Conservation (phyloP, 371 early-diverging fungal species). For the Choanephora cucurbitarum region DNA sequence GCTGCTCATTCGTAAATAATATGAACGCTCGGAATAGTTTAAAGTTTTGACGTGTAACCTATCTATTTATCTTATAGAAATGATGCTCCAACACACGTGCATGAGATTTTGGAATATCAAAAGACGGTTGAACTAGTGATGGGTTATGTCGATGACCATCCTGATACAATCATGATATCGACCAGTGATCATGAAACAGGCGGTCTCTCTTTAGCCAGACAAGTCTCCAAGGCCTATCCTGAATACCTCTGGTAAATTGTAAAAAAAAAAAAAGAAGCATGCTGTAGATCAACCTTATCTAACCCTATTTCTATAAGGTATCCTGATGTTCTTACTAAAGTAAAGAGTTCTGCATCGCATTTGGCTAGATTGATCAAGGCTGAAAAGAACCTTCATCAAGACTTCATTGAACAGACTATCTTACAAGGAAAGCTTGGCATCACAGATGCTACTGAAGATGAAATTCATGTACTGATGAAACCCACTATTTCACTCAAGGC, state of each 20-base stretch:
- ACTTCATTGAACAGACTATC: constrained; percentile 49
- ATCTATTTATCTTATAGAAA: constrained; percentile 57
- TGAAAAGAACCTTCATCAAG: constrained; percentile 11
- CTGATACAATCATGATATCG: constrained; percentile 86
- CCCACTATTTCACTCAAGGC: constrained; percentile 12
- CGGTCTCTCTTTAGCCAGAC: constrained; percentile 79
- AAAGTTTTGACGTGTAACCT: constrained; percentile 12
- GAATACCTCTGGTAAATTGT: constrained; percentile 74
- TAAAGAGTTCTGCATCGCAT: constrained; percentile 65
- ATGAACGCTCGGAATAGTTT: too few species aligned
- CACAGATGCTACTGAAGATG: constrained; percentile 63
- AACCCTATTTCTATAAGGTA: constrained; percentile 29
- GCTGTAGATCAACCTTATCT: too few species aligned
- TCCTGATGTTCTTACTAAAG: constrained; percentile 71
- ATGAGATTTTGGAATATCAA: constrained; percentile 91
- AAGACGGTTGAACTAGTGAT: constrained; percentile 72
- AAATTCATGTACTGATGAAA: constrained; percentile 55
- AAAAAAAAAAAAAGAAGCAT: constrained; percentile 13
- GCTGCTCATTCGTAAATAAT: constrained; percentile 78
- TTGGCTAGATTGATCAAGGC: constrained; percentile 43
- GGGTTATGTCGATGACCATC: constrained; percentile 71
- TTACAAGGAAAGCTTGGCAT: constrained; percentile 68
- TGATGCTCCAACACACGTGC: constrained; percentile 89
- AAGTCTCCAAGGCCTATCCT: constrained; percentile 67
- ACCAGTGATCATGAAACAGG: constrained; percentile 96